Percentiles rank a stretch among this genome's conserved stretches.
These are phyloP conservation scores for Thelephora ganbajun DNA, from an alignment of 768 basidiomycete species.

Conservation along the genomic window DNA sequence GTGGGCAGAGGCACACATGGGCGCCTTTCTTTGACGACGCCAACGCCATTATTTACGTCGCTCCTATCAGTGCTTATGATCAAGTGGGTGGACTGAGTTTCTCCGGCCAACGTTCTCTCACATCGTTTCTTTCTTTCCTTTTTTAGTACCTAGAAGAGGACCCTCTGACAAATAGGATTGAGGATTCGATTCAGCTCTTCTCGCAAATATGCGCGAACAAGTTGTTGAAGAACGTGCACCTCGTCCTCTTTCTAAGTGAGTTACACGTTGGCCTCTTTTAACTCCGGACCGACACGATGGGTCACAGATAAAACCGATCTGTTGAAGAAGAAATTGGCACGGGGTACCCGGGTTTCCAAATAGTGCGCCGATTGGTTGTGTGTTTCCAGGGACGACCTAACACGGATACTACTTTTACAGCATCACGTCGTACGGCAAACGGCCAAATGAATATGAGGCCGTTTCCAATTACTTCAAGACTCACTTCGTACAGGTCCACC, in stretches of 20 bases:
- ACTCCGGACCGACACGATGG: slow-evolving; percentile 22
- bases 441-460: slow-evolving; percentile 55
- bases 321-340: slow-evolving; percentile 54
- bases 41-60: slow-evolving; percentile 75
- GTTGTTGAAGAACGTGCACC: slow-evolving; percentile 46
- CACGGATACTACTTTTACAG: slow-evolving; percentile 19
- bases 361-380: slow-evolving; percentile 33
- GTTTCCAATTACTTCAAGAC: slow-evolving; percentile 72
- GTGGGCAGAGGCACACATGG: slow-evolving; percentile 69
- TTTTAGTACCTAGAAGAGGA: slow-evolving; percentile 76
- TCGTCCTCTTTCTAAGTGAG: slow-evolving; percentile 49
- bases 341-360: slow-evolving; percentile 59
- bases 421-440: slow-evolving; percentile 65
- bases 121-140: neutral
- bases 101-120: neutral
- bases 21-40: slow-evolving; percentile 79
- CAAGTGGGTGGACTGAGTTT: slow-evolving; percentile 33
- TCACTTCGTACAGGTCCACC: slow-evolving; percentile 70
- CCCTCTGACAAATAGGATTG: slow-evolving; percentile 70
- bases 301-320: slow-evolving; percentile 64
- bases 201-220: slow-evolving; percentile 76
- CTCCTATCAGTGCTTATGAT: slow-evolving; percentile 78
- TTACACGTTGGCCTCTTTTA: slow-evolving; percentile 27
- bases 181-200: slow-evolving; percentile 81
- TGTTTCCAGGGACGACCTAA: slow-evolving; percentile 1